Percentiles rank a stretch among this genome's conserved stretches.
phyloP scores from a whole-genome alignment of 495 filamentous ascomycete genomes.

The Letharia columbiana region DNA sequence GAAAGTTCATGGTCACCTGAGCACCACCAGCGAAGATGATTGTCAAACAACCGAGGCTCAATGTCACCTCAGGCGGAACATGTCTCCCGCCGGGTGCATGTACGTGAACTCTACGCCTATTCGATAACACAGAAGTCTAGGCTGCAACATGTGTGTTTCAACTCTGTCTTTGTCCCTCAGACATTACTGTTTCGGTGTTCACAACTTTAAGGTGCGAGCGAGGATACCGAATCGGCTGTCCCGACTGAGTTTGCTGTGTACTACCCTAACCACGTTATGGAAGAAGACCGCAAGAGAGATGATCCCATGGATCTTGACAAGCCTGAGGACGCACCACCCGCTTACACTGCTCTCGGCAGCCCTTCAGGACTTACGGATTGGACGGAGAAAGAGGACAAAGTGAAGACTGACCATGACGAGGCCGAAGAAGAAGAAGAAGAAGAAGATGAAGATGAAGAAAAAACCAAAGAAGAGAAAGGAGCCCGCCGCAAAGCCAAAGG shows the following conservation, averaged over 20 bases:
- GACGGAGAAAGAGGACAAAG: neutral
- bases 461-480: neutral
- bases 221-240: rapidly evolving
- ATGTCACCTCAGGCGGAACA: neutral
- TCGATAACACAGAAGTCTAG: neutral
- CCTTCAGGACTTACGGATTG: neutral
- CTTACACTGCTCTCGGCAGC: neutral
- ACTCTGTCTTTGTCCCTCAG: neutral
- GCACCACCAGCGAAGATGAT: neutral
- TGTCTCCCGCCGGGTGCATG: neutral
- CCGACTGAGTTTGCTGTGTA: neutral
- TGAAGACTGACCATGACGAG: neutral
- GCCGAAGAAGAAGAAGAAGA: neutral
- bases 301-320: neutral
- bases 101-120: neutral
- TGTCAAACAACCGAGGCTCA: neutral
- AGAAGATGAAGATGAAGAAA: neutral
- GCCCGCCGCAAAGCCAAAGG: neutral
- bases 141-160: neutral
- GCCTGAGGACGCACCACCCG: neutral
- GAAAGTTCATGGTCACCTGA: neutral
- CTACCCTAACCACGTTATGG: neutral
- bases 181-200: neutral
- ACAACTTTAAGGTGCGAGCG: neutral
- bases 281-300: neutral